phyloP scores from a whole-genome alignment of 805 yeast species.

The Saccharomycopsis malanga region DNA sequence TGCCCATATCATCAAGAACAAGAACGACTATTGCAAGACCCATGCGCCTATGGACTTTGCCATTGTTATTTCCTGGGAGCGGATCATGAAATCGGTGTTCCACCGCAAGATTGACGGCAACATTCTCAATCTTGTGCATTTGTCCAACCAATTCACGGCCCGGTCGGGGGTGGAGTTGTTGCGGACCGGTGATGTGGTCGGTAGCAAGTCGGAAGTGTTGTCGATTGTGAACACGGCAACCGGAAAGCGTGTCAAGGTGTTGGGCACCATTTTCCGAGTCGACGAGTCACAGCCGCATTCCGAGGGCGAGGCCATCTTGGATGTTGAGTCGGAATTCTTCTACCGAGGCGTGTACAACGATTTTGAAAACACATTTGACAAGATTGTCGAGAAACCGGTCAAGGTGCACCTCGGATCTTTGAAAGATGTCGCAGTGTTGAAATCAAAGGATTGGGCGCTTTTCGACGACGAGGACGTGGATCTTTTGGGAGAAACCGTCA shows the following conservation, averaged over 20 bases:
- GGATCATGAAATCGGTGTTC: slow-evolving; percentile 96
- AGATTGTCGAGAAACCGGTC: slow-evolving; percentile 79
- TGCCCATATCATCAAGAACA: slow-evolving; percentile 95
- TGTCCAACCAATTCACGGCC: slow-evolving; percentile 92
- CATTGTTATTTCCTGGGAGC: slow-evolving; percentile 96
- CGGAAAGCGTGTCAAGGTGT: slow-evolving; percentile 94
- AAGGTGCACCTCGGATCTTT: slow-evolving; percentile 64
- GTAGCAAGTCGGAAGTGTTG: slow-evolving; percentile 75
- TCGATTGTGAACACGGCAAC: slow-evolving; percentile 86
- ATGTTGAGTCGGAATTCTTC: slow-evolving; percentile 90
- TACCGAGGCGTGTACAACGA: slow-evolving; percentile 90
- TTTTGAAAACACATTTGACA: slow-evolving; percentile 87
- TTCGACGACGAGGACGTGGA: slow-evolving; percentile 61
- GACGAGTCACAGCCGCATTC: slow-evolving; percentile 6
- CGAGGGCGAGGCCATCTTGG: slow-evolving; percentile 75
- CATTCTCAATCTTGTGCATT: slow-evolving; percentile 84
- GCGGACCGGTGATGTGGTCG: slow-evolving; percentile 78
- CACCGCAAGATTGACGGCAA: slow-evolving; percentile 96
- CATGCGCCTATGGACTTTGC: slow-evolving; percentile 99
- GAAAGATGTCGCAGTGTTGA: slow-evolving; percentile 88
- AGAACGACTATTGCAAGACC: slow-evolving; percentile 39
- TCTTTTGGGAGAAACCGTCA: slow-evolving; percentile 69
- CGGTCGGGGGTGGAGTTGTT: slow-evolving; percentile 86
- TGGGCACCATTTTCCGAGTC: slow-evolving; percentile 73
- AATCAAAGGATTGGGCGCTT: slow-evolving; percentile 97